phyloP scores from a whole-genome alignment of 306 rosid genomes.

The Glycine tomentella region DNA sequence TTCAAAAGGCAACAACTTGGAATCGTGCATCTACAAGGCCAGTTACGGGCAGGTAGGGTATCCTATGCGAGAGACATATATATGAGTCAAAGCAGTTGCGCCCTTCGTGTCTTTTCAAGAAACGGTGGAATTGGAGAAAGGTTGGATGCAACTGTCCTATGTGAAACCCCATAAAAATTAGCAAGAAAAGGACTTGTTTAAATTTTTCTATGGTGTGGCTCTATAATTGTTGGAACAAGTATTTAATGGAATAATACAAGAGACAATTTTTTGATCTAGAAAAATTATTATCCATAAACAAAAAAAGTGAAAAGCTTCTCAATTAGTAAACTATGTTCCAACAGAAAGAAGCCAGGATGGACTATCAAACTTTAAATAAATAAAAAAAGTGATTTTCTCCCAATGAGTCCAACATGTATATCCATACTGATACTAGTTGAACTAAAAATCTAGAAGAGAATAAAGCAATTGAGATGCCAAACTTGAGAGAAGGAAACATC shows the following conservation, averaged over 20 bases:
- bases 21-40: constrained; percentile 17
- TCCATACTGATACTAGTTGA: constrained; percentile 20
- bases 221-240: constrained; percentile 41
- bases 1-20: neutral
- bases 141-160: constrained; percentile 47
- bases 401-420: constrained; percentile 37
- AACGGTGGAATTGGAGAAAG: constrained; percentile 47
- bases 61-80: constrained; percentile 42
- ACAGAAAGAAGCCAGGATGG: constrained; percentile 43
- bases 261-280: constrained; percentile 40
- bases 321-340: constrained; percentile 24
- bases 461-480: constrained; percentile 38
- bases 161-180: constrained; percentile 49
- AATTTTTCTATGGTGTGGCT: constrained; percentile 26
- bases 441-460: constrained; percentile 23
- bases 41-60: constrained; percentile 52
- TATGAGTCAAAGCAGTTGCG: constrained; percentile 54
- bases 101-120: constrained; percentile 56
- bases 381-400: constrained; percentile 33
- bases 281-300: constrained; percentile 40
- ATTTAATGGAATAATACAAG: constrained; percentile 30
- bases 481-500: constrained; percentile 31
- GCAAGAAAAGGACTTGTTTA: constrained; percentile 41
- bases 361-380: constrained; percentile 32
- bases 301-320: neutral